Evolutionary conservation across 2,329 filamentous ascomycete genomes (phyloP), one percentile per base, ranked within the genome.

Genomic region (Paraconiothyrium brasiliense): DNA sequence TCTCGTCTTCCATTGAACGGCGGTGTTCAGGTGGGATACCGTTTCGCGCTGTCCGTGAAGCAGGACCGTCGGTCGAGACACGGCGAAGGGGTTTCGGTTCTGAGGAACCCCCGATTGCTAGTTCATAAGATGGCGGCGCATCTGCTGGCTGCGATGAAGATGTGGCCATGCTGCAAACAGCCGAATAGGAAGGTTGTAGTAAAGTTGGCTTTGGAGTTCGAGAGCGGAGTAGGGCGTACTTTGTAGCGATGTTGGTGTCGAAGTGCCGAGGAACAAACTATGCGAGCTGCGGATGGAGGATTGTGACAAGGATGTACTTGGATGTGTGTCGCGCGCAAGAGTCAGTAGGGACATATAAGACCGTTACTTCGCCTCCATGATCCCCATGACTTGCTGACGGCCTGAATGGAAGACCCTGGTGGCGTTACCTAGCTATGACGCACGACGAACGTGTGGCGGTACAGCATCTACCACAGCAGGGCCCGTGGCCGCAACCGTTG

Each of bases 1-100:
- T 74, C 67, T 88, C 85, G 66, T 89, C 87, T 78, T 89, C 87
- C 86, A 89, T 89, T 27, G 81, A 84, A n/a, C 86, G 82, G 13
- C 86, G 82, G 37, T 77, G 76, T 11, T 80, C 77, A 1, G 82
- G 78, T 0, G 86, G 84, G 46, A 89, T 88, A 57, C 83, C 84
- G 80, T 85, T 85, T 59, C 82, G 78, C 32, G 78, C 74, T 54
- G 74, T 78, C 47, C 67, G 70, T 16, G 66, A 62, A 20, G 67
- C 67, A 24, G 74, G 75, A 1, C 63, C 66, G 30, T 77, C 74
- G 3, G 74, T 77, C 9, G 75, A 76, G 27, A 77, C 65, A 24
- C 75, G 72, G 22, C 48, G 61, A 32, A 74, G 64, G 20, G 66
- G 62, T 41, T 50, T 62, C 16, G 64, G 52, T 22, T 67, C 49